These are phyloP conservation scores for Bacterosira constricta DNA, from an alignment of 108 stramenopile species.

Conservation along the genomic window DNA sequence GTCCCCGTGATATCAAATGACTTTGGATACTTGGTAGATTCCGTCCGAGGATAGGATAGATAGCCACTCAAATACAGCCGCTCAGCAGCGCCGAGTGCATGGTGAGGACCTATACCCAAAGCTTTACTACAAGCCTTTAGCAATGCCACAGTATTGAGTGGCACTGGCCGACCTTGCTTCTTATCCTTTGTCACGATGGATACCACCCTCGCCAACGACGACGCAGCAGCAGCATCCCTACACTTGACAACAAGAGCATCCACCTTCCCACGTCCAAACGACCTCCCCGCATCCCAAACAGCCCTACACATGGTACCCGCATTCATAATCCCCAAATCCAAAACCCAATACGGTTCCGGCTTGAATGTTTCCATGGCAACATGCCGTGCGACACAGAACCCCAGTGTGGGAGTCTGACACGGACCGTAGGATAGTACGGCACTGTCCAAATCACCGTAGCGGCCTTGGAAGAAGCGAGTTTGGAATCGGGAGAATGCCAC, in stretches of 20 bases:
- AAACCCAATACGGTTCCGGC: constrained; percentile 87
- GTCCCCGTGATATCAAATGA: constrained; percentile 82
- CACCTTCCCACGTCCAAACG: constrained; percentile 73
- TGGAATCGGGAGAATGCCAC: constrained; percentile 96
- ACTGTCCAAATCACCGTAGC: constrained; percentile 91
- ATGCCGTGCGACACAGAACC: constrained; percentile 96
- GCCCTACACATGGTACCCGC: constrained; percentile 74
- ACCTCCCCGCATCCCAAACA: constrained; percentile 71
- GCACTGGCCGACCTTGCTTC: constrained; percentile 86
- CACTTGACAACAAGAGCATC: constrained; percentile 58
- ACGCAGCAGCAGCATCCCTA: constrained; percentile 47
- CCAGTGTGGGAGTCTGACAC: constrained; percentile 94
- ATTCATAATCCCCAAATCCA: constrained; percentile 79
- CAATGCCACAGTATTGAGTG: constrained; percentile 80
- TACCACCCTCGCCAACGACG: constrained; percentile 53
- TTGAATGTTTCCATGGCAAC: constrained; percentile 94
- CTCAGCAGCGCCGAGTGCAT: constrained; percentile 78
- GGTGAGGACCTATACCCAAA: constrained; percentile 84
- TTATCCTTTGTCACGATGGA: constrained; percentile 77
- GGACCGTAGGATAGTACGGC: constrained; percentile 94
- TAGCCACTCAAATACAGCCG: constrained; percentile 86
- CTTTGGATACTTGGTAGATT: constrained; percentile 79
- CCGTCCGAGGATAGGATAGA: constrained; percentile 86
- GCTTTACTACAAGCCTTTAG: constrained; percentile 86
- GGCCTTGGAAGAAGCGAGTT: constrained; percentile 89